Evolutionary conservation across 345 rosid genomes (phyloP).

Genomic region (Pugionium cornutum): DNA sequence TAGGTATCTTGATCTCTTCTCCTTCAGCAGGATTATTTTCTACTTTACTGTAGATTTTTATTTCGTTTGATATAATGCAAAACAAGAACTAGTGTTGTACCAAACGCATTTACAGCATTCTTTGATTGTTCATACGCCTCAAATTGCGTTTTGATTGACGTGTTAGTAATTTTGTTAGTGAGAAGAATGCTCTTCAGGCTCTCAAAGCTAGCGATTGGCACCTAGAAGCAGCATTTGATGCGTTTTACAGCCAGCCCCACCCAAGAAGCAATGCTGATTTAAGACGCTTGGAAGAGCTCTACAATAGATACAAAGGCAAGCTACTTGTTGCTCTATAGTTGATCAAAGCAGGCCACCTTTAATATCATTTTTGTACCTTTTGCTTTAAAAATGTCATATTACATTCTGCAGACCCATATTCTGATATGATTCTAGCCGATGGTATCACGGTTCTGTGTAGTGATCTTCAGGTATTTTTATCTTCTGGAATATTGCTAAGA

Average conservation of each 20-base stretch:
- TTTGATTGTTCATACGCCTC: neutral
- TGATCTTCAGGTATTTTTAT: slow-evolving; percentile 65
- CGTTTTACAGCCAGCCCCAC: slow-evolving; percentile 87
- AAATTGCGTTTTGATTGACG: slow-evolving; percentile 5
- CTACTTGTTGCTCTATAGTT: slow-evolving; percentile 20
- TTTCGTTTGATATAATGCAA: neutral
- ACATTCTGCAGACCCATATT: slow-evolving; percentile 55
- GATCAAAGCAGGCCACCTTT: neutral
- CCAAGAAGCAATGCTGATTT: slow-evolving; percentile 64
- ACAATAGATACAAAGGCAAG: slow-evolving; percentile 87
- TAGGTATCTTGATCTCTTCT: slow-evolving; percentile 49
- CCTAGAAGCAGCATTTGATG: slow-evolving; percentile 92
- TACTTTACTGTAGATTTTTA: slow-evolving; percentile 18
- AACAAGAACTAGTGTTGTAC: neutral
- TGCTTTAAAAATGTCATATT: slow-evolving; percentile 3
- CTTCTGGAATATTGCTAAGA: slow-evolving; percentile 21
- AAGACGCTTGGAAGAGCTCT: slow-evolving; percentile 91
- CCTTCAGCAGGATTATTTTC: neutral
- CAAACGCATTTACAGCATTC: neutral
- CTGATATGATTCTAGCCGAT: slow-evolving; percentile 71
- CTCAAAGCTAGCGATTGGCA: slow-evolving; percentile 94
- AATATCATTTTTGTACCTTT: slow-evolving; percentile 2
- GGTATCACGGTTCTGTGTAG: slow-evolving; percentile 74
- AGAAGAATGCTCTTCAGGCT: slow-evolving; percentile 79
- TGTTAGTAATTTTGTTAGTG: slow-evolving; percentile 46